A percentile compares a stretch with the other conserved stretches of the same genome.
These are phyloP conservation scores for Xylaria telfairii DNA, from an alignment of 495 filamentous ascomycete species.

Conservation along the genomic window DNA sequence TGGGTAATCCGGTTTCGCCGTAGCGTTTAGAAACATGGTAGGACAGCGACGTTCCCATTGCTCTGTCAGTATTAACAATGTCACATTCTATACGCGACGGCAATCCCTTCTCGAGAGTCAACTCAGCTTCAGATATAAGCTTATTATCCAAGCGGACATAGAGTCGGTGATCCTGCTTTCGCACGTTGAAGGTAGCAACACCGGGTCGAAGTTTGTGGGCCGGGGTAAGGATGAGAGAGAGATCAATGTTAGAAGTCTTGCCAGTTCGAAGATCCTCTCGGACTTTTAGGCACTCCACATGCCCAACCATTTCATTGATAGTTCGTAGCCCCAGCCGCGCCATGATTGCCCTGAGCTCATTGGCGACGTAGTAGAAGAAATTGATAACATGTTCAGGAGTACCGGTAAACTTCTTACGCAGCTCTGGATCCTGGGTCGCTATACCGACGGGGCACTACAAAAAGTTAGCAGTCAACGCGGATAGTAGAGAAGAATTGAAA, in stretches of 20 bases:
- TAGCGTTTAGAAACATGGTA: conserved; percentile 96
- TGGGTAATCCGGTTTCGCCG: conserved; percentile 87
- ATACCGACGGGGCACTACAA: conserved; percentile 87
- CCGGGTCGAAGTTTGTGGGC: conserved; percentile 95
- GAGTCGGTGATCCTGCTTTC: conserved; percentile 95
- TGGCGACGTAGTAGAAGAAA: conserved; percentile 99
- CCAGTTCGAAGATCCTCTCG: conserved; percentile 85
- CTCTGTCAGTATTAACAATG: conserved; percentile 97
- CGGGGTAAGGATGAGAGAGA: conserved; percentile 94
- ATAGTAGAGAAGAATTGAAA: conserved; percentile 5
- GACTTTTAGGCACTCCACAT: conserved; percentile 83
- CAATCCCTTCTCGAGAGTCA: conserved; percentile 94
- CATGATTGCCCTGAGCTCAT: conserved; percentile 98
- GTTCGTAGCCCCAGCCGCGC: conserved; percentile 93
- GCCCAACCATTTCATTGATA: conserved; percentile 98
- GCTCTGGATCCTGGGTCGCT: conserved; percentile 93
- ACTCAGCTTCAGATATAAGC: conserved; percentile 95
- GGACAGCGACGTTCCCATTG: conserved; percentile 91
- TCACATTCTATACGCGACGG: conserved; percentile 96
- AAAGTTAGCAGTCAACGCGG: conserved; percentile 30
- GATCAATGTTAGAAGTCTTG: conserved; percentile 93
- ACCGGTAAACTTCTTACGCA: conserved; percentile 93
- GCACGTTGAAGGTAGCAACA: conserved; percentile 97
- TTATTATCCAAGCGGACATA: conserved; percentile 98
- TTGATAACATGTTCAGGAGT: conserved; percentile 99